Conservation (phyloP, 2,329 filamentous ascomycete genomes). For the Colletotrichum acutatum region DNA sequence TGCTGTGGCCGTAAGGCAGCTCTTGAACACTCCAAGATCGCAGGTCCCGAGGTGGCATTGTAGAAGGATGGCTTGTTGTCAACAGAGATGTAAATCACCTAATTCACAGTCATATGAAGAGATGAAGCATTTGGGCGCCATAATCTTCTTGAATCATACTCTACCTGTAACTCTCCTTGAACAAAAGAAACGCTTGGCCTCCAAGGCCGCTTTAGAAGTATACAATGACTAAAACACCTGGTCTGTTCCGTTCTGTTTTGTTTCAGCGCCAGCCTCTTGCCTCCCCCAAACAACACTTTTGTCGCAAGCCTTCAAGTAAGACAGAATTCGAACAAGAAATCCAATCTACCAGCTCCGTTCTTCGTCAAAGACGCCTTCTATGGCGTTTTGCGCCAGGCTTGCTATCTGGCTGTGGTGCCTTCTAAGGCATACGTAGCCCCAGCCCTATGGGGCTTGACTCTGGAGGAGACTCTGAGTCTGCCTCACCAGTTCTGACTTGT, state of each 20-base stretch:
- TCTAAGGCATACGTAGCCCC: not conserved
- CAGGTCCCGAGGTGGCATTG: not conserved
- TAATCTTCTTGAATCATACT: not conserved
- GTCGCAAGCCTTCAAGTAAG: not conserved
- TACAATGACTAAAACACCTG: not conserved
- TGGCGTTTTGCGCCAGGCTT: not conserved
- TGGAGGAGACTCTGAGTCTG: not conserved
- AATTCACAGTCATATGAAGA: not conserved
- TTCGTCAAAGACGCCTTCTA: not conserved
- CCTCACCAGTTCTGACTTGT: not conserved
- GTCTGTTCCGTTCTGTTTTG: not conserved
- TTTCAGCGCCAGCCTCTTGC: not conserved
- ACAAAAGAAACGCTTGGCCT: not conserved
- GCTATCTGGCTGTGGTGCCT: not conserved
- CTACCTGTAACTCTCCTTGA: not conserved
- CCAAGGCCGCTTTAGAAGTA: not conserved
- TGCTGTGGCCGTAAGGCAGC: not conserved
- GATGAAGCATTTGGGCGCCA: not conserved
- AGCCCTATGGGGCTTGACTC: slow-evolving; percentile 5
- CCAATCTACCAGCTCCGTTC: not conserved
- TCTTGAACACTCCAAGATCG: too few species aligned
- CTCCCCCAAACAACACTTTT: too few species aligned
- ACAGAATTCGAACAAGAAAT: not conserved
- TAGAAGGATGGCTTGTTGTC: not conserved
- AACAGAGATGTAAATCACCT: not conserved